Evolutionary conservation across 805 yeast species (phyloP).

Genomic region (Metschnikowia sp.): DNA sequence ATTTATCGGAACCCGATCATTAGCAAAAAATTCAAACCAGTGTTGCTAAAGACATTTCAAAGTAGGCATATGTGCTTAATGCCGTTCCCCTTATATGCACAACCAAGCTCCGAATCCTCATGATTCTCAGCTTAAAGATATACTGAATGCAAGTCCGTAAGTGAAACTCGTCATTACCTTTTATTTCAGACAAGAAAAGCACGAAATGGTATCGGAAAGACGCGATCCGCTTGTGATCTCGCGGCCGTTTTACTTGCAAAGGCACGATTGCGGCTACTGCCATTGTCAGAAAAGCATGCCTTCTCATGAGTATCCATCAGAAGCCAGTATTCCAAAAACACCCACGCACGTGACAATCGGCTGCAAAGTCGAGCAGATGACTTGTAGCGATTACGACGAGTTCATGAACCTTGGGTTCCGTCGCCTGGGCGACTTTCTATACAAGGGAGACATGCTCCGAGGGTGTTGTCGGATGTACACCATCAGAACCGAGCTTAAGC

Average conservation of each 20-base stretch:
- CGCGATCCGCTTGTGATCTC: conserved; percentile 29
- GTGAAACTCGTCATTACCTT: not conserved
- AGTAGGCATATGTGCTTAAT: too few relatives aligned
- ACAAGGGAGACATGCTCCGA: conserved; percentile 61
- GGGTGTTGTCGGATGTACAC: conserved; percentile 81
- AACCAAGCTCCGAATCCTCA: too few relatives aligned
- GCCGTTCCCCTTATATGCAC: too few relatives aligned
- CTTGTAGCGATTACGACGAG: conserved; percentile 54
- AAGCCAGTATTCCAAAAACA: conserved; percentile 17
- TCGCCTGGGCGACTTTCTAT: conserved; percentile 70
- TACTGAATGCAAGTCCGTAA: too few relatives aligned
- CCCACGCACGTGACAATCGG: conserved; percentile 30
- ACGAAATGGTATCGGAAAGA: conserved; percentile 3
- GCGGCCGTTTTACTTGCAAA: conserved; percentile 43
- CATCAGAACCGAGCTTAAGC: conserved; percentile 55
- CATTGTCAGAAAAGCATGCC: conserved; percentile 36
- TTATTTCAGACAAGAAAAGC: not conserved
- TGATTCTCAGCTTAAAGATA: too few relatives aligned
- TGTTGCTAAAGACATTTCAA: too few relatives aligned
- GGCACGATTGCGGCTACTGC: conserved; percentile 71
- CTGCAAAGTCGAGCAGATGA: conserved; percentile 42
- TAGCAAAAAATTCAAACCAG: too few relatives aligned
- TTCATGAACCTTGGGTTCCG: conserved; percentile 74
- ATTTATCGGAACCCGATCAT: too few relatives aligned
- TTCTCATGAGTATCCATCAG: conserved; percentile 21